phyloP scores from a whole-genome alignment of 2,329 filamentous ascomycete genomes.

The Fusarium concolor region DNA sequence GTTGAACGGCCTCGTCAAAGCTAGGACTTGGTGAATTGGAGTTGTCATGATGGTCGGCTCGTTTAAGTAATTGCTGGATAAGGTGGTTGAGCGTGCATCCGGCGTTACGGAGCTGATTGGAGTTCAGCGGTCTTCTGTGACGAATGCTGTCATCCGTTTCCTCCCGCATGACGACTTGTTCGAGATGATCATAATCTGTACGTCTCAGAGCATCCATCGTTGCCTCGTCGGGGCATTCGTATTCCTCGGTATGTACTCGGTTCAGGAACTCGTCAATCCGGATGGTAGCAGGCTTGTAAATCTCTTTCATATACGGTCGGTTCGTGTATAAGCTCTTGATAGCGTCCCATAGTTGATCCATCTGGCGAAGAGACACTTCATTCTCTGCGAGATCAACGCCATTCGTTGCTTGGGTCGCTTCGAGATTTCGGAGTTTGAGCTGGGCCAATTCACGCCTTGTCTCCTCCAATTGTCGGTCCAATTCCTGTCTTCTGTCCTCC shows the following conservation, averaged over 20 bases:
- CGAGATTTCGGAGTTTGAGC: constrained; percentile 49
- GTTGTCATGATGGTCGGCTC: constrained; percentile 42
- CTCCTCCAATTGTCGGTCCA: constrained; percentile 70
- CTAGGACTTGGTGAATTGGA: constrained; percentile 41
- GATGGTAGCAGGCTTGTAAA: constrained; percentile 47
- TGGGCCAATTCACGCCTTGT: constrained; percentile 61
- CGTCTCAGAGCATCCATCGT: constrained; percentile 37
- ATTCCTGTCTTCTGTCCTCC: constrained; percentile 66
- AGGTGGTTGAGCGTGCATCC: constrained; percentile 44
- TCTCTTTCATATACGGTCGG: constrained; percentile 54
- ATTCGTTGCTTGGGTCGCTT: constrained; percentile 31
- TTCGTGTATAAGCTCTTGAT: constrained; percentile 49
- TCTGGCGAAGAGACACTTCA: constrained; percentile 45
- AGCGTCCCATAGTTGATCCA: constrained; percentile 48
- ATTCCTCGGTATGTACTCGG: constrained; percentile 46
- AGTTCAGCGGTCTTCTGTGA: constrained; percentile 41
- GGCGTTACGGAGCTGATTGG: constrained; percentile 47
- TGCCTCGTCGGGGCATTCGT: constrained; percentile 42
- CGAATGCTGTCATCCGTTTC: constrained; percentile 38
- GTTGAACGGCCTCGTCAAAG: constrained; percentile 46
- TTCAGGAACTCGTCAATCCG: constrained; percentile 46
- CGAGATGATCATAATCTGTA: constrained; percentile 49
- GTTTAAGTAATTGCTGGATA: constrained; percentile 48
- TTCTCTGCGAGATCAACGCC: constrained; percentile 13
- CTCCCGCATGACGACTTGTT: constrained; percentile 47